Evolutionary conservation across 2,329 filamentous ascomycete species (phyloP), one percentile per base, ranked within the genome.

Genomic region (Hypoxylon sp.): DNA sequence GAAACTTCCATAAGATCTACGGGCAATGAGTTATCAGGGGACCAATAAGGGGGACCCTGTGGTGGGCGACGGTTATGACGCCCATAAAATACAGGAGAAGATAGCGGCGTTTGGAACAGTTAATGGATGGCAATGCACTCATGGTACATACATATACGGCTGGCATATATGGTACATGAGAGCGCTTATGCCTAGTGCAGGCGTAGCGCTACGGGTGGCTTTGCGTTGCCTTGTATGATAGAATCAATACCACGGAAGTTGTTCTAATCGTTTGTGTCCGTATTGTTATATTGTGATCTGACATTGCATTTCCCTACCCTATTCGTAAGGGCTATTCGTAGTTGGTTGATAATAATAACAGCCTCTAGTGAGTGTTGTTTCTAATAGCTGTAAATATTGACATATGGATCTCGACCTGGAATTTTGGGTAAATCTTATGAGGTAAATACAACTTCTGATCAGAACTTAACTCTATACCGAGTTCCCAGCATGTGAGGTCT

Each of bases 231-330:
- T 55, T 60, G 54, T 64, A 67, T 63, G 65, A 67, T 67, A 67
- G 42, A 67, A 57, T n/a, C 24, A 67, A 63, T 67, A 59, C 19
- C 19, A 60, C 52, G 54, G 59, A 63, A 67, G 65, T 55, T 63
- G 37, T 51, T 61, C 56, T 19, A 52, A 37, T 19, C 17, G 33
- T 39, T 33, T n/a, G 44, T 29, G 35, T 47, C 17, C 5, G 10
- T n/a, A 19, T 26, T 47, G 17, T 47, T 5, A 8, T 10, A 19
- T 26, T 47, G 29, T 47, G 53, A 55, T 47, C 9, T 56, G 17
- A 56, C 19, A 5, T n/a, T 3, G 3, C 29, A 31, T 5, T 31
- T 9, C 9, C 29, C 35, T 14, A 1, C 35, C 35, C 4, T 37
- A 13, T 14, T 37, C 14, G 14, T 37, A n/a, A n/a, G 13, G 3